These are phyloP conservation scores for Linderniella brevidens DNA, from an alignment of 257 asterid species.

Conservation along the genomic window DNA sequence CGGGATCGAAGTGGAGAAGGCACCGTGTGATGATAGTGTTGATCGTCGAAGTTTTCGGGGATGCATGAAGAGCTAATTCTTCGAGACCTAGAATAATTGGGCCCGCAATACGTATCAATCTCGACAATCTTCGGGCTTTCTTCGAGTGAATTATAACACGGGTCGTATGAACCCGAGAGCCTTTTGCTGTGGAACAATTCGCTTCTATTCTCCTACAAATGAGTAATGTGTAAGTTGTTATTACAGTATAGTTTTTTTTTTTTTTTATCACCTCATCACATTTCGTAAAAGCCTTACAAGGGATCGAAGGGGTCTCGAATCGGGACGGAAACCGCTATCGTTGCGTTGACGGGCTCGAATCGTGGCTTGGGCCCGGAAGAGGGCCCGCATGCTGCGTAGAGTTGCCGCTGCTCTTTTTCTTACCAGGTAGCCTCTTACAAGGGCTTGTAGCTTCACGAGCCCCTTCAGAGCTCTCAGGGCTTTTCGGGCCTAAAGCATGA, in stretches of 20 bases:
- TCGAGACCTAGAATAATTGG: conserved; percentile 50
- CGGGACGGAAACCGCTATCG: conserved; percentile 31
- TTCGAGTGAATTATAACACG: conserved; percentile 20
- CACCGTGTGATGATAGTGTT: conserved; percentile 30
- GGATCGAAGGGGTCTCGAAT: conserved; percentile 43
- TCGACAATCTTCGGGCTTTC: conserved; percentile 85
- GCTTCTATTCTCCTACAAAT: too few relatives aligned
- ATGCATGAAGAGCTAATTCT: conserved; percentile 23
- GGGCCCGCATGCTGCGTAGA: conserved; percentile 80
- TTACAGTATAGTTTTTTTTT: too few relatives aligned
- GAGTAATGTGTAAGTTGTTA: too few relatives aligned
- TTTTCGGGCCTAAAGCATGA: conserved; percentile 56
- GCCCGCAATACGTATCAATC: conserved; percentile 48
- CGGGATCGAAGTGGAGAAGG: conserved; percentile 51
- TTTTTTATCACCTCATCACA: too few relatives aligned
- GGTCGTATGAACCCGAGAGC: conserved; percentile 41
- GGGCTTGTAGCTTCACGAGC: conserved; percentile 84
- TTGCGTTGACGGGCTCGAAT: conserved; percentile 28
- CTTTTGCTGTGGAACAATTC: conserved; percentile 42
- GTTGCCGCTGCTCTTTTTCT: conserved; percentile 88
- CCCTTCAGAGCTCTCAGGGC: conserved; percentile 83
- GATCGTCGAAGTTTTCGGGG: conserved; percentile 49
- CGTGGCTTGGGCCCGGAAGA: conserved; percentile 74
- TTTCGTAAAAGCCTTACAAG: conserved; percentile 26
- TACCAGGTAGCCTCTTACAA: conserved; percentile 76